Conservation (phyloP, 805 yeast genomes). For the Ogataea paradorogensis region DNA sequence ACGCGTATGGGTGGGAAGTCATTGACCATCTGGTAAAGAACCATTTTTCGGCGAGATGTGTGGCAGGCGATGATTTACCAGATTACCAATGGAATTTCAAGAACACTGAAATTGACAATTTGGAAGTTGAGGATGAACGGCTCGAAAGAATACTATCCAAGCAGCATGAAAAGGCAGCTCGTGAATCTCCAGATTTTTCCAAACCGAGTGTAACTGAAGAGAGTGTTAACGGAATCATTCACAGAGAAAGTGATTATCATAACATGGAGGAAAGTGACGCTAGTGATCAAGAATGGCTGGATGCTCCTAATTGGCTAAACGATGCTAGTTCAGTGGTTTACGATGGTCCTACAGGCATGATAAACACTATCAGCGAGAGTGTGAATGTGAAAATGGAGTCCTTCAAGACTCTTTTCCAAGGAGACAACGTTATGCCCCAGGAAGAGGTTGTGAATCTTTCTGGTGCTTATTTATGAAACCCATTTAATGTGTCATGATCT, state of each 20-base stretch:
- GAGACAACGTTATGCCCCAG: conserved; percentile 1
- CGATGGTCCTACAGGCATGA: conserved; percentile 72
- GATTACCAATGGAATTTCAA: conserved; percentile 20
- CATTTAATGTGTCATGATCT: background rate
- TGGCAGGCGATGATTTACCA: conserved; percentile 24
- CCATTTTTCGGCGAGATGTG: conserved; percentile 46
- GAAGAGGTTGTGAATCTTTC: conserved; percentile 4
- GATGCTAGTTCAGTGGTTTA: conserved; percentile 37
- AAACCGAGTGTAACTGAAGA: conserved; percentile 19
- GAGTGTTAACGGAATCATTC: conserved; percentile 14
- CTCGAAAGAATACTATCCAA: conserved; percentile 28
- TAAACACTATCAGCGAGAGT: conserved; percentile 58
- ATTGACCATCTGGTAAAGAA: conserved; percentile 73
- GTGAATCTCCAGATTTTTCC: conserved; percentile 36
- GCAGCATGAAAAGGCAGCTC: conserved; percentile 36
- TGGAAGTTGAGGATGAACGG: conserved; percentile 13
- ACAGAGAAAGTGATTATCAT: conserved; percentile 4
- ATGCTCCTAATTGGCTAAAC: conserved; percentile 47
- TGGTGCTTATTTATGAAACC: conserved; percentile 1
- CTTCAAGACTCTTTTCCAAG: conserved; percentile 22
- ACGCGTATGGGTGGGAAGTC: conserved; percentile 95
- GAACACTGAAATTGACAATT: conserved; percentile 10
- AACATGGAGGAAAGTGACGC: conserved; percentile 11
- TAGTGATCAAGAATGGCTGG: conserved; percentile 6
- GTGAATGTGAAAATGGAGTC: conserved; percentile 26